A percentile compares a stretch with the other conserved stretches of the same genome.
Evolutionary conservation across 2,329 filamentous ascomycete species (phyloP).

Genomic region (Xylaria sp.): DNA sequence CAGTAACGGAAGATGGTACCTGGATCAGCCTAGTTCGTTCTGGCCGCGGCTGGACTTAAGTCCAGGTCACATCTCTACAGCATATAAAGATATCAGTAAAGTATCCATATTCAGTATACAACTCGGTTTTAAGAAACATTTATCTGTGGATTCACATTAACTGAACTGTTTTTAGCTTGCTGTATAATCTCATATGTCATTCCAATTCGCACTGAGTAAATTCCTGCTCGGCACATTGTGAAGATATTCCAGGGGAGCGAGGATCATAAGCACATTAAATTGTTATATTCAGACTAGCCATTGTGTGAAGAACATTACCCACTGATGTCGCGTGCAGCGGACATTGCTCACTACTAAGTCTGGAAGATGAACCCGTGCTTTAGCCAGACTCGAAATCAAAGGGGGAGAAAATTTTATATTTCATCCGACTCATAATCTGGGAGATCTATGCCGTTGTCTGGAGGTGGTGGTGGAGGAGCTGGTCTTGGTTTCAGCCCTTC

Average conservation of each 20-base stretch:
- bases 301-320: not conserved
- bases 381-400: too few species aligned
- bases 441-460: not conserved
- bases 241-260: not conserved
- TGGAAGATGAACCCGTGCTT: not conserved
- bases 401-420: too few species aligned
- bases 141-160: not conserved
- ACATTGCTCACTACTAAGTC: not conserved
- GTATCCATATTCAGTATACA: not conserved
- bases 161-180: not conserved
- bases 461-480: not conserved
- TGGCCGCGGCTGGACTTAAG: not conserved
- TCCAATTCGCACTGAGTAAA: not conserved
- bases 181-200: not conserved
- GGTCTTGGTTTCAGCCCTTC: not conserved
- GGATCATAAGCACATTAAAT: not conserved
- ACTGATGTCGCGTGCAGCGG: too few species aligned
- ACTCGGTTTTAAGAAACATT: not conserved
- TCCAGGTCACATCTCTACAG: not conserved
- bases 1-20: slow-evolving; percentile 17
- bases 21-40: slow-evolving; percentile 18
- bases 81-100: not conserved
- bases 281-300: not conserved
- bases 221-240: not conserved
- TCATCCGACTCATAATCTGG: not conserved